Conservation (phyloP, 2,329 filamentous ascomycete species). For the Fusarium sp. region DNA sequence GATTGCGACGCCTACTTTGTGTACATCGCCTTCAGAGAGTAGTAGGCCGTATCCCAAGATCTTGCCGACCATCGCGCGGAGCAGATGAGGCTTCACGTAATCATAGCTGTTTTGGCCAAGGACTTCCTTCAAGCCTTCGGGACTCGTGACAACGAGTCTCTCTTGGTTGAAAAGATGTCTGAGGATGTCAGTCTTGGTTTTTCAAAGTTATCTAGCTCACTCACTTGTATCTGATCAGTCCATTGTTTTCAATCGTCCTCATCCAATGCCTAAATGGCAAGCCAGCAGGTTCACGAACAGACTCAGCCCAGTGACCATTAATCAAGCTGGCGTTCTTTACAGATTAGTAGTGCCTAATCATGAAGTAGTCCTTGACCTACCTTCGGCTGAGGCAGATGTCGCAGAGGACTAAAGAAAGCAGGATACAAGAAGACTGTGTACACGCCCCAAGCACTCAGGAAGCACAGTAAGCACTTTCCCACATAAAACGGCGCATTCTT, state of each 20-base stretch:
- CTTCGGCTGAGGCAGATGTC: slow-evolving; percentile 18
- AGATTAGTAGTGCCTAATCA: background rate
- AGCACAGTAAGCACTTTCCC: background rate
- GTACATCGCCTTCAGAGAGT: slow-evolving; percentile 25
- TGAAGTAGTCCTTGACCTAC: fast-evolving
- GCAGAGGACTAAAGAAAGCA: slow-evolving; percentile 21
- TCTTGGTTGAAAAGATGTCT: slow-evolving; percentile 37
- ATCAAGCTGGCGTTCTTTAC: slow-evolving; percentile 12
- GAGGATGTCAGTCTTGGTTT: fast-evolving
- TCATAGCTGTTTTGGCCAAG: slow-evolving; percentile 33
- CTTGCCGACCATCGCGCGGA: slow-evolving; percentile 33
- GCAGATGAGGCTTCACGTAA: slow-evolving; percentile 33
- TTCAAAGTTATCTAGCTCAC: fast-evolving
- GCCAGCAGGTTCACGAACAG: slow-evolving; percentile 32
- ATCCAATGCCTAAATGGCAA: slow-evolving; percentile 32
- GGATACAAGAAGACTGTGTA: slow-evolving; percentile 25
- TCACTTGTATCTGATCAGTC: slow-evolving; percentile 31
- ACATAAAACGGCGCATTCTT: slow-evolving; percentile 1
- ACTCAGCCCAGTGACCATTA: slow-evolving; percentile 37
- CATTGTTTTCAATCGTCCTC: slow-evolving; percentile 37
- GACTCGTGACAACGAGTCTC: slow-evolving; percentile 24
- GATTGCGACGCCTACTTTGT: background rate
- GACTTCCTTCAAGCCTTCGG: slow-evolving; percentile 30
- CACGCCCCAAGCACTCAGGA: slow-evolving; percentile 18
- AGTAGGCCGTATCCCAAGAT: slow-evolving; percentile 24